Evolutionary conservation across 176 grass and related monocot species (phyloP).

Genomic region (Oryza australiensis): DNA sequence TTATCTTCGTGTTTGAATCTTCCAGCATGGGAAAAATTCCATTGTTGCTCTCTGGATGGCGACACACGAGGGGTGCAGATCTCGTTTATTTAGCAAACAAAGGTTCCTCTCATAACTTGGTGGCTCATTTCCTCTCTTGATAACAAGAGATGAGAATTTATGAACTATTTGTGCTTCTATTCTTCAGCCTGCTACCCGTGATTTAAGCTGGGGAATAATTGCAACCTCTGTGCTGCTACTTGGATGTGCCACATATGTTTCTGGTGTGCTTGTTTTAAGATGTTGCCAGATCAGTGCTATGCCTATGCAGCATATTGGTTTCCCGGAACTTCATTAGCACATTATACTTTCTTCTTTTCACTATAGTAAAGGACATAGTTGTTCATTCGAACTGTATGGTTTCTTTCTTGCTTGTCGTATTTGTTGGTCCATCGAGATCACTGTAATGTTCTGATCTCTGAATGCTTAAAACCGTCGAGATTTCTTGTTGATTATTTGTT

Average conservation of each 20-base stretch:
- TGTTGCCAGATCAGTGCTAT: slow-evolving; percentile 31
- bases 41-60: slow-evolving; percentile 21
- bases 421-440: background rate
- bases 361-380: background rate
- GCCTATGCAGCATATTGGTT: background rate
- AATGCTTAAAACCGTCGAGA: background rate
- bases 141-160: slow-evolving; percentile 29
- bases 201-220: slow-evolving; percentile 48
- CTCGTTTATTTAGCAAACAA: slow-evolving; percentile 39
- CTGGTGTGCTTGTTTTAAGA: slow-evolving; percentile 40
- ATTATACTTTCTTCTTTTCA: background rate
- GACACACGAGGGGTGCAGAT: background rate
- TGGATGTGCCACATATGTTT: slow-evolving; percentile 23
- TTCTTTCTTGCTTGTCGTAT: too few relatives aligned
- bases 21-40: slow-evolving; percentile 25
- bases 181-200: slow-evolving; percentile 26
- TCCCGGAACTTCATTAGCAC: background rate
- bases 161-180: slow-evolving; percentile 28
- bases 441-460: background rate
- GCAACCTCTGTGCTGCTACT: slow-evolving; percentile 10
- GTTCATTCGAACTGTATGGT: slow-evolving; percentile 6
- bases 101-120: slow-evolving; percentile 41
- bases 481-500: background rate
- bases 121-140: slow-evolving; percentile 43
- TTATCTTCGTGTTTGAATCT: slow-evolving; percentile 36